Conservation (phyloP, 2,329 filamentous ascomycete species). For the Colletotrichum zoysiae region DNA sequence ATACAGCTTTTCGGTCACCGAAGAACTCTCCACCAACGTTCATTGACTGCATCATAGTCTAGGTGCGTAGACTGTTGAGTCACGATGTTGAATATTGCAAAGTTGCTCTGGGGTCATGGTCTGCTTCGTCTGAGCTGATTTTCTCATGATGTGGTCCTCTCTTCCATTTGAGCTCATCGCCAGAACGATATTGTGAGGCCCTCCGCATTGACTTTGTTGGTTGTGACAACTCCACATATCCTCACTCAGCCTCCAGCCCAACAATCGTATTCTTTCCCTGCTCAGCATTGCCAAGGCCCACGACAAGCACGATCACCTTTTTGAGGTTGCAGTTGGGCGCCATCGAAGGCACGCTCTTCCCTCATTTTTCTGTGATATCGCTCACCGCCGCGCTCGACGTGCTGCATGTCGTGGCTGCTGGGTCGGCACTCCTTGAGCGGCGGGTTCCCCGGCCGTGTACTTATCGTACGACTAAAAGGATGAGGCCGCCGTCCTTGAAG, state of each 20-base stretch:
- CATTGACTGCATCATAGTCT: background rate
- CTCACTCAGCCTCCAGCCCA: slow-evolving; percentile 4
- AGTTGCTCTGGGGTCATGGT: background rate
- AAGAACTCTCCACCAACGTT: background rate
- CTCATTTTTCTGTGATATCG: background rate
- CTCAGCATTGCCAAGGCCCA: background rate
- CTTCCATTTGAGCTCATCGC: background rate
- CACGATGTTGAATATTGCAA: background rate
- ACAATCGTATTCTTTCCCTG: background rate
- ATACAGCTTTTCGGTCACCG: background rate
- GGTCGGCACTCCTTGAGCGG: background rate
- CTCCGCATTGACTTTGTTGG: slow-evolving; percentile 9
- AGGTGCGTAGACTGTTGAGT: no score
- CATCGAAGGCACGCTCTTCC: background rate
- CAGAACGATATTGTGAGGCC: background rate
- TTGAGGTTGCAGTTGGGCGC: background rate
- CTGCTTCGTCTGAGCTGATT: background rate
- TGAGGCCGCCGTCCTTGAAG: background rate
- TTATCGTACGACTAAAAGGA: background rate
- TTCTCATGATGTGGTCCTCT: no score
- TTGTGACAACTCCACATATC: background rate
- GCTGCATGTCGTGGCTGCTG: slow-evolving; percentile 14
- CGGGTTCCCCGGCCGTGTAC: slow-evolving; percentile 1
- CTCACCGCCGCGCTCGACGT: background rate
- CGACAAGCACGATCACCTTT: background rate